Base-by-base conservation (phyloP, 202 grass and related monocot genomes). In the Setaria viridis region DNA sequence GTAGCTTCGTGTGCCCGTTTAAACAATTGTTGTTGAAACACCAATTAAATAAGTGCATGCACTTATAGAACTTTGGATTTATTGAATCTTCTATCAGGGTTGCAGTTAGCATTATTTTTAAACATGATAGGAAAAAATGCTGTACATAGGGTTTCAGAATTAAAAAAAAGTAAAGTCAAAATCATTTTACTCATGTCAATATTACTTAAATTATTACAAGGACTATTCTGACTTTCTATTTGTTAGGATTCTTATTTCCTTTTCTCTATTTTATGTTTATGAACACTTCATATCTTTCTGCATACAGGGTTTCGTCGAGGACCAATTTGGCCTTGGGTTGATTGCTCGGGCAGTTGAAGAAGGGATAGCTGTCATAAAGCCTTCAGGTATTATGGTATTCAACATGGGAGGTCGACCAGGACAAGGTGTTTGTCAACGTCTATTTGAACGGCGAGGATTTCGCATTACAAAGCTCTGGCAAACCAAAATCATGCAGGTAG, bases 401-500 rank as follows among this genome's bases (percentile, higher is more conserved):
- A 99, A 99, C 82, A 99, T 99, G 82, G 97, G 97, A 88, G 97
- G 97, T 65, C 88, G 97, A 37, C 97, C 97, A 88, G 97, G 97
- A 46, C 97, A 99, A 90, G 93, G 93, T 78, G 97, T 99, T 50
- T 96, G 93, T 82, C 87, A 87, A 79, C 91, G 93, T 30, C 74
- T 99, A 65, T 99, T 99, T 89, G 85, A 85, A 30, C 94, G 97
- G n/a, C 97, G 93, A 67, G 96, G 97, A 67, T 92, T 99, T 79
- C 82, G 37, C 39, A 96, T 99, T 72, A 99, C 88, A 73, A 95
- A 96, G 84, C 90, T 99, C 47, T 99, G 97, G 97, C 93, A 99
- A 87, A 99, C 97, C 80, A 99, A 99, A 90, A 91, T 99, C 84
- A 94, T 99, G 91, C 97, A 99, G 97, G 97, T 95, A 92, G 0